Conservation (phyloP, 768 basidiomycete species). For the Suillus decipiens region DNA sequence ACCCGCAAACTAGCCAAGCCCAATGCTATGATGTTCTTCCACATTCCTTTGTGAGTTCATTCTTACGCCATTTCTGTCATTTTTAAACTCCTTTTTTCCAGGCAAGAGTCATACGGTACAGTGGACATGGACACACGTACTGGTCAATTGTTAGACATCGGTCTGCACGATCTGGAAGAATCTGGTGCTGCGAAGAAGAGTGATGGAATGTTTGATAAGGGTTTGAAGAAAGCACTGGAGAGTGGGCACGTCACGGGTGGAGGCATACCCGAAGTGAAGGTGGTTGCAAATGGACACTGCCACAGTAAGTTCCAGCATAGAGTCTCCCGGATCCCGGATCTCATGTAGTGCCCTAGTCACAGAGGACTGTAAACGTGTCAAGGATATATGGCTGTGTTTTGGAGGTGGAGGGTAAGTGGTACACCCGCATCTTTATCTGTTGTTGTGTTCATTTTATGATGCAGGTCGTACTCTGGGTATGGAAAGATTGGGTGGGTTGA, state of each 20-base stretch:
- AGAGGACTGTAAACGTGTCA: slow-evolving; percentile 83
- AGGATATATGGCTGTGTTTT: slow-evolving; percentile 91
- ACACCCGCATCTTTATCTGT: not conserved
- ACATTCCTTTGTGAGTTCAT: slow-evolving; percentile 80
- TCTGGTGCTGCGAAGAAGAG: slow-evolving; percentile 67
- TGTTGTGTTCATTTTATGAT: not conserved
- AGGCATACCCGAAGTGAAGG: slow-evolving; percentile 73
- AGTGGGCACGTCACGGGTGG: slow-evolving; percentile 57
- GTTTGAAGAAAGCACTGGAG: slow-evolving; percentile 69
- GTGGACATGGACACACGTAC: slow-evolving; percentile 66
- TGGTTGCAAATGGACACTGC: slow-evolving; percentile 87
- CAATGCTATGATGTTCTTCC: slow-evolving; percentile 97
- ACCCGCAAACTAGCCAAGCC: slow-evolving; percentile 77
- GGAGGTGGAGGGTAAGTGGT: slow-evolving; percentile 74
- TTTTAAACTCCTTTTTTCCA: slow-evolving; percentile 26
- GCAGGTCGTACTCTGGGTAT: slow-evolving; percentile 81
- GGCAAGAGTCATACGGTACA: slow-evolving; percentile 73
- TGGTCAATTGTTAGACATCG: slow-evolving; percentile 67
- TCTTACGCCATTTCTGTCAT: not conserved
- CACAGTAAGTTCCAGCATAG: slow-evolving; percentile 55
- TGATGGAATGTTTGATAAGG: slow-evolving; percentile 85
- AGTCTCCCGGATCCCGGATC: not conserved
- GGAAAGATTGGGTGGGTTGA: slow-evolving; percentile 65
- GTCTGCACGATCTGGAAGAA: slow-evolving; percentile 58
- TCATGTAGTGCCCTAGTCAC: slow-evolving; percentile 54